Evolutionary conservation across 768 basidiomycete genomes (phyloP), one percentile per base, ranked within the genome.

Genomic region (Russula griseocarnosa): DNA sequence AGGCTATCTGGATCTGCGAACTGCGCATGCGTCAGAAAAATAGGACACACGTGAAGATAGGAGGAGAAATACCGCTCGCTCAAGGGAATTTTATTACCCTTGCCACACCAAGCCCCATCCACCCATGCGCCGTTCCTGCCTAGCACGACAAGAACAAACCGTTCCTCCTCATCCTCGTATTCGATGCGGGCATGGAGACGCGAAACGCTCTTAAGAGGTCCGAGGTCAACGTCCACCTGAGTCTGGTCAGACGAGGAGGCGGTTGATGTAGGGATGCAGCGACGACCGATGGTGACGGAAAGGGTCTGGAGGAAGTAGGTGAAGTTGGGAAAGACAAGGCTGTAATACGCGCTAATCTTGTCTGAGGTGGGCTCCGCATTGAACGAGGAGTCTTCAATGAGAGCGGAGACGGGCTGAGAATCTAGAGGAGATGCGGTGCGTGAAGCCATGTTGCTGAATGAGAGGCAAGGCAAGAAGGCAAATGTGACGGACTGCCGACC

Each of bases 61-160:
- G 24, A 50, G 30, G 42, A 40, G 14, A 74, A 80, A 55, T 63
- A 94, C 96, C 92, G 83, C 73, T 94, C 92, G 42, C 87, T 80
- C 24, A 99, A 78, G 34, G 90, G 83, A n/a, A 94, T 89, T 65
- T 86, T 84, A 65, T 89, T 88, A 18, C 95, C 93, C 67, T 90
- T 87, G 13, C 88, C 90, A 55, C 86, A 87, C 91, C 95, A 99
- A n/a, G 91, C 86, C 34, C 94, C 95, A 68, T 98, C 94, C 5
- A 99, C 94, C 90, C 95, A 98, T 20, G 94, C 94, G 14, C 97
- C 97, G 70, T 99, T 98, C 63, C 97, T 81, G n/a, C 97, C 97
- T 42, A 92, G 82, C 42, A 99, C 95, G 64, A 86, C 86, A 40
- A 99, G 83, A 18, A 92, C 86, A 73, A 95, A 97, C 58, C 88